These are phyloP conservation scores for Arctium lappa DNA, from an alignment of 129 eudicot genomes.

Conservation along the genomic window DNA sequence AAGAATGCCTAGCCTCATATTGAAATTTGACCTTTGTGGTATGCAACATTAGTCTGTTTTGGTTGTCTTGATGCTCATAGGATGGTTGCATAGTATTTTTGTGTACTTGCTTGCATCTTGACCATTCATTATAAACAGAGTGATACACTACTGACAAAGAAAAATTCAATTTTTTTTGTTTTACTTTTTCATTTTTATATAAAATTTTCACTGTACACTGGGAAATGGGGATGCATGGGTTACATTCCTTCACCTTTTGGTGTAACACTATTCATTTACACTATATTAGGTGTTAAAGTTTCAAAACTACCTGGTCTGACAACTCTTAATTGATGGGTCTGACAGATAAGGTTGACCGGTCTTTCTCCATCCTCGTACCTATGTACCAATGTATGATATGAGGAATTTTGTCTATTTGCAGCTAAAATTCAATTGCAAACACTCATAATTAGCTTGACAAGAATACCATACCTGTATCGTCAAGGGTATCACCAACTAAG, in stretches of 20 bases:
- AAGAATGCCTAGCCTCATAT: not conserved
- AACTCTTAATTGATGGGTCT: too few species aligned
- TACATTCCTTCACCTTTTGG: not conserved
- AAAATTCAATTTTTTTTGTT: not conserved
- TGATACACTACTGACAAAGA: not conserved
- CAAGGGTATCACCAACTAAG: too few species aligned
- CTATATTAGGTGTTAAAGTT: not conserved
- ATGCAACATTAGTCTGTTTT: not conserved
- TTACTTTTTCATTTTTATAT: not conserved
- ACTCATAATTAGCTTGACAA: too few species aligned
- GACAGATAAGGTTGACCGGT: too few species aligned
- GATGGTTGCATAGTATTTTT: constrained; percentile 1
- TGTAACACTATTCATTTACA: not conserved
- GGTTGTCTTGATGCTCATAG: constrained; percentile 8
- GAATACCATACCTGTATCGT: too few species aligned
- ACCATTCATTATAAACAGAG: not conserved
- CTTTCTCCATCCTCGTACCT: too few species aligned
- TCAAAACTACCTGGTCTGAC: too few species aligned
- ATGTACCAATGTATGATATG: too few species aligned
- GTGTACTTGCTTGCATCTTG: constrained; percentile 8
- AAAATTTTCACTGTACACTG: not conserved
- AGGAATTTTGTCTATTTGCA: too few species aligned
- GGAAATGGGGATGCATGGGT: not conserved
- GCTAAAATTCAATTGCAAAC: too few species aligned
- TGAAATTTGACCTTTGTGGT: not conserved